Conservation (phyloP, 2,329 filamentous ascomycete genomes). For the Fusarium pseudocircinatum region DNA sequence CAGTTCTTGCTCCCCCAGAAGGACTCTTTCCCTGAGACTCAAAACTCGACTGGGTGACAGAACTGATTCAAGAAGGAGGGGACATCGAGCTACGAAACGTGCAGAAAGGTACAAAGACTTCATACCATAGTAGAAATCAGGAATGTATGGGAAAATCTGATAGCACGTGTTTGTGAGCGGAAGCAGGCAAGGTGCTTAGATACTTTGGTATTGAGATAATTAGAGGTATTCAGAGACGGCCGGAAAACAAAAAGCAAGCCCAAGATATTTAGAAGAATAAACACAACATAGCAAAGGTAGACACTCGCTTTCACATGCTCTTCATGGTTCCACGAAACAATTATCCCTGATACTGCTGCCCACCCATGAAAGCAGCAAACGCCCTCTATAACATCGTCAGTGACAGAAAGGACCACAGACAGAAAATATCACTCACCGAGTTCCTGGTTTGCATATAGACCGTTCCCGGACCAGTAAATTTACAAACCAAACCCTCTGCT, state of each 20-base stretch:
- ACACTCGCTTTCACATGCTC: background rate
- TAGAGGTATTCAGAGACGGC: constrained; percentile 27
- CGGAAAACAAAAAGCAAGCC: constrained; percentile 4
- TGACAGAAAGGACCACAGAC: background rate
- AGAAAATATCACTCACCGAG: constrained; percentile 60
- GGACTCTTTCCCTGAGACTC: background rate
- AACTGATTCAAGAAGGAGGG: background rate
- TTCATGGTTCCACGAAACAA: background rate
- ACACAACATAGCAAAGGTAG: background rate
- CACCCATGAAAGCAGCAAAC: constrained; percentile 63
- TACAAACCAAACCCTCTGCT: constrained; percentile 91
- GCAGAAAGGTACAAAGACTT: background rate
- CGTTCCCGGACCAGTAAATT: constrained; percentile 90
- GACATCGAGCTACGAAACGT: background rate
- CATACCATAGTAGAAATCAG: background rate
- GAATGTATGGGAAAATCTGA: background rate
- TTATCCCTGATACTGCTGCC: constrained; percentile 52
- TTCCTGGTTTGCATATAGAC: constrained; percentile 95
- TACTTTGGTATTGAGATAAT: background rate
- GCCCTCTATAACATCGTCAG: constrained; percentile 53
- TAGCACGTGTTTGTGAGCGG: background rate
- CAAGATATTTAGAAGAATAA: background rate
- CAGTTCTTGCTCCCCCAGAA: background rate
- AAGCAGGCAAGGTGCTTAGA: background rate
- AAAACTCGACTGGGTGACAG: background rate